Conservation (phyloP, 345 rosid genomes). For the Combretum micranthum region DNA sequence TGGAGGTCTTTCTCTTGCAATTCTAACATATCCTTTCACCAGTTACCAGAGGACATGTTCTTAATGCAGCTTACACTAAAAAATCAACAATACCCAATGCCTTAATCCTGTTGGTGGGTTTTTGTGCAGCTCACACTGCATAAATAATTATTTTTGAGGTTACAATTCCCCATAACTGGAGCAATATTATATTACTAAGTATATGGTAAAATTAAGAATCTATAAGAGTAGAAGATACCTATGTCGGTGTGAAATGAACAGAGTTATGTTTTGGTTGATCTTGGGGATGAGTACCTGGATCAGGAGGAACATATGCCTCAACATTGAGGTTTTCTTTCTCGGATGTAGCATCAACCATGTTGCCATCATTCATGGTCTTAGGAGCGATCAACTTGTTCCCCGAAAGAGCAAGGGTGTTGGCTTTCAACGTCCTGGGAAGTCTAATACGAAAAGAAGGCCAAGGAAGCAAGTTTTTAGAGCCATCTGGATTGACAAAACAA, state of each 20-base stretch:
- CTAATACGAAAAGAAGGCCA: conserved; percentile 75
- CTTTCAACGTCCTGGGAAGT: conserved; percentile 69
- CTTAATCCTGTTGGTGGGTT: no score
- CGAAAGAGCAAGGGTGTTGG: conserved; percentile 58
- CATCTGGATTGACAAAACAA: conserved; percentile 58
- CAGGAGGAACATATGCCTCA: conserved; percentile 87
- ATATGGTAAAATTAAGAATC: neutral
- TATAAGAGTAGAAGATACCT: conserved; percentile 39
- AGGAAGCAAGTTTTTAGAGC: conserved; percentile 55
- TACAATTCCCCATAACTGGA: no score
- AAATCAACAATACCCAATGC: no score
- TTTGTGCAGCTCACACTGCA: no score
- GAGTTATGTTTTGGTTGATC: conserved; percentile 97
- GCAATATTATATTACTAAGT: no score
- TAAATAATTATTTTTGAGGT: no score
- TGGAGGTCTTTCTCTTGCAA: no score
- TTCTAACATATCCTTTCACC: no score
- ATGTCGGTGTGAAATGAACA: conserved; percentile 88
- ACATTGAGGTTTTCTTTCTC: conserved; percentile 72
- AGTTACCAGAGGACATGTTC: no score
- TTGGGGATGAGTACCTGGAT: conserved; percentile 98
- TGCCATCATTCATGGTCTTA: conserved; percentile 35
- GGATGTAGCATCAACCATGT: conserved; percentile 37
- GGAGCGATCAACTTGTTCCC: conserved; percentile 55
- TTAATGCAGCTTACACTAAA: no score